A percentile compares a stretch with the other conserved stretches of the same genome.
Evolutionary conservation across 2,329 filamentous ascomycete genomes (phyloP).

Genomic region (Calonectria naviculata): DNA sequence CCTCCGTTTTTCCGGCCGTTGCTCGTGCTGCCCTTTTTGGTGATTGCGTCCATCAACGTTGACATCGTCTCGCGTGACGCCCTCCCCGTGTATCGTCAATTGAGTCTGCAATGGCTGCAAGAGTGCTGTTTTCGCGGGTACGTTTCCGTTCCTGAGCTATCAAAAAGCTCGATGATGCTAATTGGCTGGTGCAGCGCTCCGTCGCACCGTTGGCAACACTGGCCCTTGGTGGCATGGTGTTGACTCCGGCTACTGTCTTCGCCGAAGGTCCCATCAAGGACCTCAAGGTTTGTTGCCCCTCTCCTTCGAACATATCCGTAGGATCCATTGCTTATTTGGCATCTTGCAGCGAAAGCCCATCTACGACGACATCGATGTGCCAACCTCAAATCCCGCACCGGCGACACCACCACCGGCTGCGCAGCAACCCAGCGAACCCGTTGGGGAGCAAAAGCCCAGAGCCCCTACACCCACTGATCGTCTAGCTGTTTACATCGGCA

Average conservation of each 20-base stretch:
- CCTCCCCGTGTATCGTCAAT: constrained; percentile 51
- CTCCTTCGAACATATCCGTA: background rate
- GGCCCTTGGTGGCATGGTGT: constrained; percentile 59
- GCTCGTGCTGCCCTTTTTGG: constrained; percentile 31
- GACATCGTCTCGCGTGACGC: constrained; percentile 41
- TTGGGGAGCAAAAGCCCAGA: constrained; percentile 47
- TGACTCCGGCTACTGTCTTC: constrained; percentile 59
- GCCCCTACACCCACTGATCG: constrained; percentile 88
- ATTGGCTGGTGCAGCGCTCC: constrained; percentile 56
- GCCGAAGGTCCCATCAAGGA: constrained; percentile 60
- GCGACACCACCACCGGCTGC: constrained; percentile 43
- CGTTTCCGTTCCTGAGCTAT: constrained; percentile 30
- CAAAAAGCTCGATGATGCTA: constrained; percentile 39
- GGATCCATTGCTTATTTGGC: constrained; percentile 14
- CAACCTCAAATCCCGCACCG: constrained; percentile 47
- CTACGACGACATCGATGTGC: constrained; percentile 77
- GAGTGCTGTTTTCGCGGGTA: constrained; percentile 69
- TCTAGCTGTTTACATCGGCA: constrained; percentile 84
- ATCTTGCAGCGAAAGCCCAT: constrained; percentile 72
- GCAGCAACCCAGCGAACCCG: constrained; percentile 44
- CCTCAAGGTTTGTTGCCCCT: constrained; percentile 43
- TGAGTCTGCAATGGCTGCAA: constrained; percentile 68
- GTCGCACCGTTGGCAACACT: constrained; percentile 65
- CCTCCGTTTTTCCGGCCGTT: constrained; percentile 41
- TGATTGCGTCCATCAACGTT: constrained; percentile 31